These are phyloP conservation scores for Naumovozyma castellii DNA, from an alignment of 805 yeast genomes.

Conservation along the genomic window DNA sequence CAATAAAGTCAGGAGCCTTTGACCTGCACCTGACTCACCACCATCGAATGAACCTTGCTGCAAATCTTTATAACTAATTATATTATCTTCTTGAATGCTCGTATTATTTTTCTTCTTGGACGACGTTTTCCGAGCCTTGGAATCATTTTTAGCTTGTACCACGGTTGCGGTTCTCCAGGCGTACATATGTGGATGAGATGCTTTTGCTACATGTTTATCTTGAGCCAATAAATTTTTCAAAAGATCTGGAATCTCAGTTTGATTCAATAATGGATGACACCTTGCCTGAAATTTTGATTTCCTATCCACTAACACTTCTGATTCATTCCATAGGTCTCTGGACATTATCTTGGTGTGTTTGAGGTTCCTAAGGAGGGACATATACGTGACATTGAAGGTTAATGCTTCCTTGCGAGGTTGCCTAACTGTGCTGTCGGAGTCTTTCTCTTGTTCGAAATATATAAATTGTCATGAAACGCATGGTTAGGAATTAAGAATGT, in stretches of 20 bases:
- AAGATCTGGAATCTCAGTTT: conserved; percentile 36
- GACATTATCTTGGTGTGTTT: background rate
- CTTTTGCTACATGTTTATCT: conserved; percentile 43
- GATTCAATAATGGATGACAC: conserved; percentile 33
- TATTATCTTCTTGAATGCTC: no score
- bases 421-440: no score
- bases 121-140: conserved; percentile 1
- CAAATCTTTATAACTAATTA: conserved; percentile 7
- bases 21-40: conserved; percentile 72
- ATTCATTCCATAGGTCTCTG: conserved; percentile 31
- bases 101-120: conserved; percentile 5
- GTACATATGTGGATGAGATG: conserved; percentile 63
- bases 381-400: no score
- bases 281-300: conserved; percentile 65
- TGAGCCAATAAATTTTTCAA: conserved; percentile 34
- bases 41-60: conserved; percentile 59
- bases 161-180: conserved; percentile 56
- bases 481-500: no score
- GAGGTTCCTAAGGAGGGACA: no score
- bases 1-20: conserved; percentile 44
- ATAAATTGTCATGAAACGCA: no score
- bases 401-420: no score
- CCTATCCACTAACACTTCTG: conserved; percentile 36
- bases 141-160: conserved; percentile 1
- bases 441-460: no score